These are phyloP conservation scores for Tetracentron sinense DNA, from an alignment of 164 flowering plant species.

Conservation along the genomic window DNA sequence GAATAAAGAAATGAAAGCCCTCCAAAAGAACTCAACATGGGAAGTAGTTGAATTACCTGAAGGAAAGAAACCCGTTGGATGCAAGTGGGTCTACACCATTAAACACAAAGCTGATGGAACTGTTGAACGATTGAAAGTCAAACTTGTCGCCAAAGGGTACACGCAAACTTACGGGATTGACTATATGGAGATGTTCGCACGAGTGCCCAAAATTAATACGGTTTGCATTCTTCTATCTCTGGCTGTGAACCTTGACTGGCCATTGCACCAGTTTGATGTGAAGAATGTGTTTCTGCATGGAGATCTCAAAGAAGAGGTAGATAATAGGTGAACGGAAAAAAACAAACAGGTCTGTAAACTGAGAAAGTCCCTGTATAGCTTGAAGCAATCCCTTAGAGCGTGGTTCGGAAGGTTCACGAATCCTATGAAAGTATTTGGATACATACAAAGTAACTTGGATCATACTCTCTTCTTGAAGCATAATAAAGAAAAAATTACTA, in stretches of 20 bases:
- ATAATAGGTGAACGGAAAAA: too few relatives aligned
- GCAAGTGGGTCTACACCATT: conserved; percentile 5
- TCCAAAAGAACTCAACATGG: conserved; percentile 10
- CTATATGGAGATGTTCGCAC: conserved; percentile 5
- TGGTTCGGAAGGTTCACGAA: conserved; percentile 6
- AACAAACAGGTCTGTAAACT: background rate
- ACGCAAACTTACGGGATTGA: background rate
- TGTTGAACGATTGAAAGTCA: conserved; percentile 10
- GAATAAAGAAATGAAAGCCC: conserved; percentile 8
- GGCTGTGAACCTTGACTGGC: background rate
- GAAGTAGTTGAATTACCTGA: conserved; percentile 6
- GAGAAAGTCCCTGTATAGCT: background rate
- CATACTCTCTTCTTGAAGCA: background rate
- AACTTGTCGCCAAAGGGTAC: conserved; percentile 9
- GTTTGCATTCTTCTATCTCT: background rate
- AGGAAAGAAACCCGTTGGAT: conserved; percentile 7
- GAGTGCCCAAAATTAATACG: background rate
- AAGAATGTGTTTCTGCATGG: conserved; percentile 1
- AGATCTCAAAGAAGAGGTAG: background rate
- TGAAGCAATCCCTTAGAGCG: background rate
- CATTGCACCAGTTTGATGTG: background rate
- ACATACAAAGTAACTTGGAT: background rate
- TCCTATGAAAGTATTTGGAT: background rate
- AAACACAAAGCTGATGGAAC: conserved; percentile 5
- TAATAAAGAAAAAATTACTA: background rate